These are phyloP conservation scores for Trametes maxima DNA, from an alignment of 768 basidiomycete species.

Conservation along the genomic window DNA sequence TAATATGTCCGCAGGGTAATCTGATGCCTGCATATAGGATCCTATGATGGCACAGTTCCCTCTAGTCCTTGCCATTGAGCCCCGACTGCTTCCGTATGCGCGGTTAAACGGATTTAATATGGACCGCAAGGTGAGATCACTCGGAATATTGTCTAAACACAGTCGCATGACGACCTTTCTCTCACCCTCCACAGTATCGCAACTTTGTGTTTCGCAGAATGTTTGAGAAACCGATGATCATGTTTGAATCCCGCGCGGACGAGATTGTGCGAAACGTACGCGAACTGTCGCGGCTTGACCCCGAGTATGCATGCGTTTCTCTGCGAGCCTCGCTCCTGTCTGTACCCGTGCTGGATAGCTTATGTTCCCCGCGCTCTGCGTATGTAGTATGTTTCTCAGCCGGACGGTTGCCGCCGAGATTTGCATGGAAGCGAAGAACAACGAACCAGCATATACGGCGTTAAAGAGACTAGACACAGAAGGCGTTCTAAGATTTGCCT, in stretches of 20 bases:
- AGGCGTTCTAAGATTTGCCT: slow-evolving; percentile 66
- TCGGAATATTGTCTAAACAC: slow-evolving; percentile 1
- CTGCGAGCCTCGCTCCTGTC: slow-evolving; percentile 8
- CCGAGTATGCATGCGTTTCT: slow-evolving; percentile 47
- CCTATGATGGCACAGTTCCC: slow-evolving; percentile 79
- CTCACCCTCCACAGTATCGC: slow-evolving; percentile 55
- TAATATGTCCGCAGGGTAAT: not conserved
- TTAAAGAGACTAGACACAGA: slow-evolving; percentile 67
- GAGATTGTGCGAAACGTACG: slow-evolving; percentile 72
- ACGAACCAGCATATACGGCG: slow-evolving; percentile 68
- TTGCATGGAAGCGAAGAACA: slow-evolving; percentile 77
- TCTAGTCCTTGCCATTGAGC: slow-evolving; percentile 75
- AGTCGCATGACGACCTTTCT: slow-evolving; percentile 4
- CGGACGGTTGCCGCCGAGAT: slow-evolving; percentile 83
- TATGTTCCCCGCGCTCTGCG: slow-evolving; percentile 4
- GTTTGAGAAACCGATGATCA: slow-evolving; percentile 62
- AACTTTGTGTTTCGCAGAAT: slow-evolving; percentile 88
- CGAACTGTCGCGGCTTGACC: slow-evolving; percentile 70
- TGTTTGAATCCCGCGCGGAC: slow-evolving; percentile 54
- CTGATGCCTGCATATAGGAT: slow-evolving; percentile 47
- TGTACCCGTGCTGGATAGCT: slow-evolving; percentile 10
- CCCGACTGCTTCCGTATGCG: slow-evolving; percentile 70
- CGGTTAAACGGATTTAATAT: slow-evolving; percentile 74
- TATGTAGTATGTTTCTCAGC: slow-evolving; percentile 75
- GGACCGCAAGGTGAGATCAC: slow-evolving; percentile 64